phyloP scores from a whole-genome alignment of 2,329 filamentous ascomycete genomes.

The Colletotrichum sp. region DNA sequence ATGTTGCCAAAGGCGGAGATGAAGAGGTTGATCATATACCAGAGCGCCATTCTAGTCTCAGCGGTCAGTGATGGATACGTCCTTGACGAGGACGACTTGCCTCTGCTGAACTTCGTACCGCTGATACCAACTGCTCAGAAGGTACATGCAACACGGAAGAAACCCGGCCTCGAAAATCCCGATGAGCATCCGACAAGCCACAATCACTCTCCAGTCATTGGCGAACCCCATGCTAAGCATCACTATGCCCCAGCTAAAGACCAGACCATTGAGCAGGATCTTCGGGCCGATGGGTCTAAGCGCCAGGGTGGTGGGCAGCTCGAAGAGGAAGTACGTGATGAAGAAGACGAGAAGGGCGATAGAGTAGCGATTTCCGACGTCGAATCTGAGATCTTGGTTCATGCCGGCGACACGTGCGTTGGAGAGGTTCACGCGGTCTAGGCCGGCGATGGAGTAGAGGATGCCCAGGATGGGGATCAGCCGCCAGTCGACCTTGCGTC shows the following conservation, averaged over 20 bases:
- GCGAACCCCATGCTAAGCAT: slow-evolving; percentile 35
- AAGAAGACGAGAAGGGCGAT: slow-evolving; percentile 26
- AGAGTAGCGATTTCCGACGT: slow-evolving; percentile 18
- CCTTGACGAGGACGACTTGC: background rate
- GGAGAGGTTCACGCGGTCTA: slow-evolving; percentile 21
- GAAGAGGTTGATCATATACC: slow-evolving; percentile 24
- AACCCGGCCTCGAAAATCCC: slow-evolving; percentile 27
- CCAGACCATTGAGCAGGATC: slow-evolving; percentile 29
- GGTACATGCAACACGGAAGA: slow-evolving; percentile 25
- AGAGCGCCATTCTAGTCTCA: slow-evolving; percentile 30
- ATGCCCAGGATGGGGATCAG: slow-evolving; percentile 39
- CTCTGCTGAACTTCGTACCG: background rate
- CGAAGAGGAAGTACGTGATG: slow-evolving; percentile 13
- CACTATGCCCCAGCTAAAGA: slow-evolving; percentile 28
- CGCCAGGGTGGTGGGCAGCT: background rate
- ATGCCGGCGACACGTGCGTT: slow-evolving; percentile 23
- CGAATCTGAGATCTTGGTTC: slow-evolving; percentile 17
- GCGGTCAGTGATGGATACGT: no score
- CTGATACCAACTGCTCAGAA: background rate
- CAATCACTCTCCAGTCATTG: slow-evolving; percentile 25
- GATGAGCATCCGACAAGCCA: slow-evolving; percentile 29
- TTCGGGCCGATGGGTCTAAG: slow-evolving; percentile 28
- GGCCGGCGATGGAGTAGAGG: slow-evolving; percentile 23
- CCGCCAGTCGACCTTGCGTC: slow-evolving; percentile 34
- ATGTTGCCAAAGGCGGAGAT: slow-evolving; percentile 31